Conservation (phyloP, 768 basidiomycete species). For the Candolleomyces aberdarensis region DNA sequence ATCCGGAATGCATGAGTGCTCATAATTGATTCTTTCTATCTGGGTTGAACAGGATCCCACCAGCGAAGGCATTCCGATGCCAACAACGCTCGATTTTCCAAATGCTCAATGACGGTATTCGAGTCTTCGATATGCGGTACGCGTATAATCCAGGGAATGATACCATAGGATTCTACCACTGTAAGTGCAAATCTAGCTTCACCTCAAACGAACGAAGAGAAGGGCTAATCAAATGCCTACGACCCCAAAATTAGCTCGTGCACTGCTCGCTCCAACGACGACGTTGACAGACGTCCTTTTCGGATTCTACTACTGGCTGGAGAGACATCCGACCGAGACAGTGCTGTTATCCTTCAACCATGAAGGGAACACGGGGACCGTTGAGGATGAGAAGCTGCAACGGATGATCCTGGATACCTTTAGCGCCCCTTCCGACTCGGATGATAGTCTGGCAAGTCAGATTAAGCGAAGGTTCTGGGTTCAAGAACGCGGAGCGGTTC, state of each 20-base stretch:
- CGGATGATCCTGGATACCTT: constrained; percentile 39
- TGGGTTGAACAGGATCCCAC: constrained; percentile 25
- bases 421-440: neutral
- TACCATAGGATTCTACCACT: constrained; percentile 48
- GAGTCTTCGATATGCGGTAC: constrained; percentile 47
- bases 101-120: constrained; percentile 45
- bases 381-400: constrained; percentile 39
- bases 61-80: constrained; percentile 35
- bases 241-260: constrained; percentile 21
- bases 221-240: neutral
- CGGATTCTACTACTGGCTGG: constrained; percentile 49
- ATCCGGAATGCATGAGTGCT: neutral
- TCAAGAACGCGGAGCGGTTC: constrained; percentile 39
- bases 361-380: constrained; percentile 44
- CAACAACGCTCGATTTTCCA: constrained; percentile 46
- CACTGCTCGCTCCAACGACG: constrained; percentile 43
- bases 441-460: constrained; percentile 16
- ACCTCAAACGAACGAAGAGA: neutral
- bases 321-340: constrained; percentile 49
- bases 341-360: constrained; percentile 49
- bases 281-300: constrained; percentile 49
- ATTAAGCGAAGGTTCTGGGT: constrained; percentile 45
- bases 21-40: neutral
- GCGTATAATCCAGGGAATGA: constrained; percentile 51
- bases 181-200: constrained; percentile 21